Conservation (phyloP, 495 filamentous ascomycete species). For the Ascobolus immersus region DNA sequence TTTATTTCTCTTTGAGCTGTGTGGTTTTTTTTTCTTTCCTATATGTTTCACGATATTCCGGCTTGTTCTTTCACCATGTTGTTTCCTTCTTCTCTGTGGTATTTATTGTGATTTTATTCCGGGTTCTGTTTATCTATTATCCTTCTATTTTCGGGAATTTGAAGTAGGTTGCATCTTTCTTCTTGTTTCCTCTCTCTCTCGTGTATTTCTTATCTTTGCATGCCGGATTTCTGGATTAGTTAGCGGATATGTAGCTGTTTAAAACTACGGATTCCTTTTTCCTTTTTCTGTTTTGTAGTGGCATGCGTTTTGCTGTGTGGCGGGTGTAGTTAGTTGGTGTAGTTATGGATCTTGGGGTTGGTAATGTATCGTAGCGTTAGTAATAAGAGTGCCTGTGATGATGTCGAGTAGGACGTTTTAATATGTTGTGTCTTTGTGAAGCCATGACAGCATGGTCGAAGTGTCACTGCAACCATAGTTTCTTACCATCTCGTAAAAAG, state of each 20-base stretch:
- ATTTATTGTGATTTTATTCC: neutral
- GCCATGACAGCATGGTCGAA: too few relatives aligned
- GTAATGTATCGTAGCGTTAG: too few relatives aligned
- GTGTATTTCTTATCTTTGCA: too few relatives aligned
- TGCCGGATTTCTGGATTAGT: neutral
- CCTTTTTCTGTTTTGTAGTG: neutral
- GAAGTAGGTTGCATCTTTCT: too few relatives aligned
- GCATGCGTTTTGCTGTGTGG: neutral
- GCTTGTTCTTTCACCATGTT: neutral
- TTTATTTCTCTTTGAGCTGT: slow-evolving; percentile 13
- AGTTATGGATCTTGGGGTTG: too few relatives aligned
- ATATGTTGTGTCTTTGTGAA: too few relatives aligned
- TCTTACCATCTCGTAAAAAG: too few relatives aligned
- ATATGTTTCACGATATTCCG: neutral
- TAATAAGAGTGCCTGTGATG: too few relatives aligned
- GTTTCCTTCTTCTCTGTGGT: slow-evolving; percentile 3
- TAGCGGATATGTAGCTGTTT: slow-evolving; percentile 1
- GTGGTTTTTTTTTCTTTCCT: slow-evolving; percentile 5
- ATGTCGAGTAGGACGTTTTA: too few relatives aligned
- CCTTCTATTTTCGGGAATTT: neutral
- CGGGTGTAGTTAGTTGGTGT: too few relatives aligned
- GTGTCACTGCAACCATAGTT: too few relatives aligned
- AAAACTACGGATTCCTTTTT: neutral
- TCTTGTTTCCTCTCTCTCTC: neutral
- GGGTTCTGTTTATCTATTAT: slow-evolving; percentile 4